phyloP scores from a whole-genome alignment of 371 early-diverging fungal genomes.

The Mucor velutinosus region DNA sequence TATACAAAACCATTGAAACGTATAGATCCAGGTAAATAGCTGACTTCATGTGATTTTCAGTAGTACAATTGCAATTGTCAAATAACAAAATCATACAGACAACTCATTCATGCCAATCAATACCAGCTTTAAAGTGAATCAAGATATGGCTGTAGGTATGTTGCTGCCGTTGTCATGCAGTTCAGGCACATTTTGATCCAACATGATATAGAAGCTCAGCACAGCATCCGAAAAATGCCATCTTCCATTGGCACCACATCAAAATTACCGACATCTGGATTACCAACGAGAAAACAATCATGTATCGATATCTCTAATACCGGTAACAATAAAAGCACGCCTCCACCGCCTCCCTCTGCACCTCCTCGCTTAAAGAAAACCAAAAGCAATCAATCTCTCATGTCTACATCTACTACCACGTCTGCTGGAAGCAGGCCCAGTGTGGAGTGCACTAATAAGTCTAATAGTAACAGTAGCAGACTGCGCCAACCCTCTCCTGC shows the following conservation, averaged over 20 bases:
- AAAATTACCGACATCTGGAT: not conserved
- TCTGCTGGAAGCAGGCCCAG: conserved; percentile 1
- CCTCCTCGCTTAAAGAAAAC: conserved; percentile 14
- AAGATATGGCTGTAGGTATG: not conserved
- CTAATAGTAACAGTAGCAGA: conserved; percentile 7
- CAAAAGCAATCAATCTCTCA: conserved; percentile 18
- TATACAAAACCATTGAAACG: conserved; percentile 13
- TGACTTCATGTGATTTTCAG: conserved; percentile 6
- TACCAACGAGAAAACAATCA: conserved; percentile 8
- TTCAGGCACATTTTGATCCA: not conserved
- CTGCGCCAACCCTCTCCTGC: conserved; percentile 22
- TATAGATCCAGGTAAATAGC: conserved; percentile 15
- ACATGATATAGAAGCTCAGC: not conserved
- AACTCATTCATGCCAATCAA: not conserved
- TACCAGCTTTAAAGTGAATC: not conserved
- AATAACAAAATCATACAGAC: conserved; percentile 7
- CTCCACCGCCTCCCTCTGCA: not conserved
- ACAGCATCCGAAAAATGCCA: not conserved
- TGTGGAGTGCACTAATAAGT: not conserved
- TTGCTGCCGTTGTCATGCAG: not conserved
- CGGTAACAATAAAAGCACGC: not conserved
- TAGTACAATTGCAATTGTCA: conserved; percentile 13
- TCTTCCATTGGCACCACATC: not conserved
- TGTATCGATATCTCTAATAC: not conserved
- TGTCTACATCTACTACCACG: conserved; percentile 5